These are phyloP conservation scores for Ciborinia camelliae DNA, from an alignment of 2,329 filamentous ascomycete species.

Conservation along the genomic window DNA sequence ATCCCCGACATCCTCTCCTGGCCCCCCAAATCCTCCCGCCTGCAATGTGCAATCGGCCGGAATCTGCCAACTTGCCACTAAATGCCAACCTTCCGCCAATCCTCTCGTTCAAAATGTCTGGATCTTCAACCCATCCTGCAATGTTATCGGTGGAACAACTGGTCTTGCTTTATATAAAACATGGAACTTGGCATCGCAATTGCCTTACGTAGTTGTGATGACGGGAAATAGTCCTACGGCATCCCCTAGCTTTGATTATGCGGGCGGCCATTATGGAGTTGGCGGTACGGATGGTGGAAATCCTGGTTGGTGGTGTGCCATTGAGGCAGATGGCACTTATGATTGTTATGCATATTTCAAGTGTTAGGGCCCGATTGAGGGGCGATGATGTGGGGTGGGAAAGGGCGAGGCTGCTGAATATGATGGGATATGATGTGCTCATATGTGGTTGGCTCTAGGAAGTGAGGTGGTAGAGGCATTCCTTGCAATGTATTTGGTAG, in stretches of 20 bases:
- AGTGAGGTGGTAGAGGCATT: background rate
- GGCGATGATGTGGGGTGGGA: background rate
- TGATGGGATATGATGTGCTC: background rate
- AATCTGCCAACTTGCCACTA: slow-evolving; percentile 17
- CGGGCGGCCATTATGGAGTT: slow-evolving; percentile 16
- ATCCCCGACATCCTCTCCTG: slow-evolving; percentile 6
- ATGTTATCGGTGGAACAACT: slow-evolving; percentile 18
- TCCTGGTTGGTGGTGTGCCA: slow-evolving; percentile 19
- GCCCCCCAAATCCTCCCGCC: slow-evolving; percentile 7
- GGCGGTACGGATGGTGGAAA: slow-evolving; percentile 17
- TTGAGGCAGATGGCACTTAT: slow-evolving; percentile 15
- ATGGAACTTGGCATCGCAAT: slow-evolving; percentile 4
- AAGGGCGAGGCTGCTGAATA: background rate
- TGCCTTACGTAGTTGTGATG: slow-evolving; percentile 14
- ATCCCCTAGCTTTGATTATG: slow-evolving; percentile 17
- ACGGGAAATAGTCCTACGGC: slow-evolving; percentile 14
- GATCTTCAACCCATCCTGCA: slow-evolving; percentile 16
- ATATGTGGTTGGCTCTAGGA: background rate
- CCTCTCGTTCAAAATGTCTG: slow-evolving; percentile 15
- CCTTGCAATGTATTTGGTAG: background rate
- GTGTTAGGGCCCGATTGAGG: slow-evolving; percentile 2
- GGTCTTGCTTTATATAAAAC: slow-evolving; percentile 11
- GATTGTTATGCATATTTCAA: slow-evolving; percentile 16
- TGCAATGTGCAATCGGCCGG: slow-evolving; percentile 13
- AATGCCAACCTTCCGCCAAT: background rate